Evolutionary conservation across 2,329 filamentous ascomycete genomes (phyloP).

Genomic region (Hypoxylon sp.): DNA sequence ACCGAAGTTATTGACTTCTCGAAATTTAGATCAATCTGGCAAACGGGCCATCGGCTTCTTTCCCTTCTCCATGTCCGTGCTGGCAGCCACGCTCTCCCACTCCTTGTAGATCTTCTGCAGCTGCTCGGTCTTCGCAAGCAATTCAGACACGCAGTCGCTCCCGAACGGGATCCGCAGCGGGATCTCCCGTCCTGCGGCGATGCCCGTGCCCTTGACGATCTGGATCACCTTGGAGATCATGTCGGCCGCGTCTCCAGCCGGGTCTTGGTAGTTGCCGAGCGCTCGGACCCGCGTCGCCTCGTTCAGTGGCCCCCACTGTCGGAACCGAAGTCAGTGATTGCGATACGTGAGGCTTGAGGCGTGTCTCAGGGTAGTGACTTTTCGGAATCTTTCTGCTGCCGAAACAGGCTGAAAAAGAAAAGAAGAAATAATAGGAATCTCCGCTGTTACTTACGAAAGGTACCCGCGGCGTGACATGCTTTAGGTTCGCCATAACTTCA

Average conservation of each 20-base stretch:
- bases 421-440: too few species aligned
- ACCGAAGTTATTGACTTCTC: too few species aligned
- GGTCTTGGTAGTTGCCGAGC: constrained; percentile 44
- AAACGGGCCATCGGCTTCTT: constrained; percentile 4
- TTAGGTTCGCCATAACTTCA: constrained; percentile 17
- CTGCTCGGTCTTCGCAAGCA: constrained; percentile 59
- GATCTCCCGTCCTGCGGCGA: constrained; percentile 40
- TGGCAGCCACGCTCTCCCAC: constrained; percentile 58
- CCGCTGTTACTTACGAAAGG: too few species aligned
- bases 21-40: too few species aligned
- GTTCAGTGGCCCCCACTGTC: constrained; percentile 22
- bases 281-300: constrained; percentile 7
- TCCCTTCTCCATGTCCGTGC: constrained; percentile 49
- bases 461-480: constrained; percentile 5
- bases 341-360: too few species aligned
- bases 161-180: constrained; percentile 62
- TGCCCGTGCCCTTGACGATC: constrained; percentile 56
- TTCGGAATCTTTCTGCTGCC: too few species aligned
- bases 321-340: too few species aligned
- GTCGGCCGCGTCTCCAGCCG: constrained; percentile 47
- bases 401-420: too few species aligned
- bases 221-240: constrained; percentile 61
- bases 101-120: constrained; percentile 57
- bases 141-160: constrained; percentile 57
- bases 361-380: too few species aligned